Percentiles rank a stretch among this genome's conserved stretches.
These are phyloP conservation scores for Sambucus nigra DNA, from an alignment of 129 eudicot species.

Conservation along the genomic window DNA sequence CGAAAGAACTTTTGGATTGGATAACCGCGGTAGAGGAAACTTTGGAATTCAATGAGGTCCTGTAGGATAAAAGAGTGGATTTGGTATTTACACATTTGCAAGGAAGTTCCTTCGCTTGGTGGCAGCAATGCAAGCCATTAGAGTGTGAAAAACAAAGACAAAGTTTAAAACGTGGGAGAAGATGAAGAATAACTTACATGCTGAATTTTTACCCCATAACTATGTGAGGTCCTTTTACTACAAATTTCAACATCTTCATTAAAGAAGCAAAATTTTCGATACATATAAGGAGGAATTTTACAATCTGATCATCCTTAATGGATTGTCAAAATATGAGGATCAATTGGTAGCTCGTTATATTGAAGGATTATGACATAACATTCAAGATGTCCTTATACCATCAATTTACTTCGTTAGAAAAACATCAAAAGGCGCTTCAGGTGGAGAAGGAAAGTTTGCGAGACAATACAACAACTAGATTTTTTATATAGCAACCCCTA, in stretches of 20 bases:
- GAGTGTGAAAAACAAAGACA: background rate
- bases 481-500: too few species aligned
- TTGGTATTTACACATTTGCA: too few species aligned
- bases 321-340: background rate
- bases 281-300: background rate
- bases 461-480: too few species aligned
- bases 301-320: background rate
- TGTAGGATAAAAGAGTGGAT: background rate
- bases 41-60: constrained; percentile 2
- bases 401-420: too few species aligned
- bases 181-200: background rate
- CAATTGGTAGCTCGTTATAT: background rate
- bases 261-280: background rate
- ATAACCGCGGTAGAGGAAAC: constrained; percentile 1
- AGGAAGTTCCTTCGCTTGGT: too few species aligned
- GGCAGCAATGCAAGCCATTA: background rate
- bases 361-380: background rate
- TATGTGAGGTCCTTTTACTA: background rate
- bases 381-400: background rate
- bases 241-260: background rate
- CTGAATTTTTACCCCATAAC: background rate
- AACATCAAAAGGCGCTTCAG: too few species aligned
- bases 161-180: background rate
- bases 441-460: too few species aligned
- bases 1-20: constrained; percentile 7